phyloP scores from a whole-genome alignment of 2,329 filamentous ascomycete genomes.

The Allantophomopsis lycopodina region DNA sequence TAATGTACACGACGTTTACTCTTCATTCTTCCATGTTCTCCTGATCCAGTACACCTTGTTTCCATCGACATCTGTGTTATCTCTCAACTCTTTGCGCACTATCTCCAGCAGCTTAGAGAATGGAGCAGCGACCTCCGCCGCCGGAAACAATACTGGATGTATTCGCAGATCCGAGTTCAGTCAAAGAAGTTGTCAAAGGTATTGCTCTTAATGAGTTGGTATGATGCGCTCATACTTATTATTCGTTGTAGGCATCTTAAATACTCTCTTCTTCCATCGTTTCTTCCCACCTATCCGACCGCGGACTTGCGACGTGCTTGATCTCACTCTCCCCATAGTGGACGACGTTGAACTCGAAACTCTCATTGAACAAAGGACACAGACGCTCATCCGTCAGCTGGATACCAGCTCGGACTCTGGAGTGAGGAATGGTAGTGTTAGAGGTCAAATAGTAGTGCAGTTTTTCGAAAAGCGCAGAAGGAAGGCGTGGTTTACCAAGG shows the following conservation, averaged over 20 bases:
- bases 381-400: conserved; percentile 67
- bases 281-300: conserved; percentile 84
- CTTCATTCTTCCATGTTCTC: too few relatives aligned
- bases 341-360: conserved; percentile 85
- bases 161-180: conserved; percentile 79
- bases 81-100: too few relatives aligned
- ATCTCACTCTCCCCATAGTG: conserved; percentile 79
- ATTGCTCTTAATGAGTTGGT: conserved; percentile 9
- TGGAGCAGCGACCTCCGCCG: conserved; percentile 49
- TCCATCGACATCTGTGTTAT: too few relatives aligned
- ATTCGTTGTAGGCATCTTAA: conserved; percentile 59
- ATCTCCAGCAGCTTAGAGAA: conserved; percentile 14
- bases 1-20: too few relatives aligned
- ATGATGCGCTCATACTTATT: neutral
- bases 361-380: conserved; percentile 79
- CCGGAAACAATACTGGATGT: conserved; percentile 90
- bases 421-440: conserved; percentile 41
- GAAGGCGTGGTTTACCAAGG: conserved; percentile 67
- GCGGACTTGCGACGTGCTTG: conserved; percentile 75
- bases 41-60: too few relatives aligned
- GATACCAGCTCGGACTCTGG: conserved; percentile 36
- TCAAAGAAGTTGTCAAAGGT: conserved; percentile 92
- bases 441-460: conserved; percentile 72
- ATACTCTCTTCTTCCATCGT: conserved; percentile 98
- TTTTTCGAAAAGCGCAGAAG: conserved; percentile 89